Base-by-base conservation (phyloP, 1,284 basidiomycete species). In the Cutaneotrichosporon sp. region DNA sequence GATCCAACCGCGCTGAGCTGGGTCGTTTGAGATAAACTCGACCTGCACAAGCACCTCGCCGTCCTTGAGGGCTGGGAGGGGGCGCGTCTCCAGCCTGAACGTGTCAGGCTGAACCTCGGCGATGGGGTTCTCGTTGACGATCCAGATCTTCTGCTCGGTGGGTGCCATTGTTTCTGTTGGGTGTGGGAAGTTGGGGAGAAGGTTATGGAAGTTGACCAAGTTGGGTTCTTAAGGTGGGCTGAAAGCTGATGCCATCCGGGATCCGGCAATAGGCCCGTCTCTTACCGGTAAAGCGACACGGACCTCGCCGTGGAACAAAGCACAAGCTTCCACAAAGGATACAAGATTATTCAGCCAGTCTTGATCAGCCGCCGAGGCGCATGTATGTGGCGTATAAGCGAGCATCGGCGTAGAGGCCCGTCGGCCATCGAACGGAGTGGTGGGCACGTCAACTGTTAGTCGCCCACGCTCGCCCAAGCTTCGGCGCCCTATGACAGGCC, bases 1-100 rank as follows among this genome's bases (percentile, higher is more conserved):
- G 59, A 77, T 76, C 74, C 75, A 77, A 11, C 64, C 69, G 31
- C 75, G 67, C 71, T 74, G 73, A 1, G 76, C 77, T 1, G 77
- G 76, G 65, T 76, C 75, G 65, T 78, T 78, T 18, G 70, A 72
- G 38, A 78, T 46, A 62, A 64, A 73, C 36, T 68, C 52, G 32
- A 67, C 31, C 64, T 75, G 67, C 56, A 77, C 52, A 47, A 77
- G 68, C 42, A 76, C 55, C 62, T 77, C 50, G 53, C 73, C 74
- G 46, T 73, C 72, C 60, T 73, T 68, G 56, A 78, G 66, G 50
- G 66, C 63, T 22, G 71, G 69, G n/a, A 74, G 31, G 18, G 60
- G 58, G 32, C 62, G 64, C 5, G 65, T 71, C 63, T 67, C 65
- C 38, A 70, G 62, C 53, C 64, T 61, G 70, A 73, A 76, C 16